Percentiles rank a stretch among this genome's conserved stretches.
Conservation (phyloP, 2,329 filamentous ascomycete genomes). For the Phialophora verrucosa region DNA sequence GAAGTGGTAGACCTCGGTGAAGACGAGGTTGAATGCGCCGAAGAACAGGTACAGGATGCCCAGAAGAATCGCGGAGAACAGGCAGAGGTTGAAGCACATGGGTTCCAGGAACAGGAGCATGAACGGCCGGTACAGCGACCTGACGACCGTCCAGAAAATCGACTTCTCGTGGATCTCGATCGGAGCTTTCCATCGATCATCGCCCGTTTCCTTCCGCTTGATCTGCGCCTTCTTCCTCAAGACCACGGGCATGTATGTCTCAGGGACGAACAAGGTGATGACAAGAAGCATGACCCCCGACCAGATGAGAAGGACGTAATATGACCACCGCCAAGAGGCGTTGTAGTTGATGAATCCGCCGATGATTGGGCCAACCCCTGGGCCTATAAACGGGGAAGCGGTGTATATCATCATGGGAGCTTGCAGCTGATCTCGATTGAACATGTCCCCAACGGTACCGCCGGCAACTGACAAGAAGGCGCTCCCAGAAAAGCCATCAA, state of each 20-base stretch:
- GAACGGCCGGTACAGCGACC: conserved; percentile 62
- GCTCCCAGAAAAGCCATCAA: conserved; percentile 59
- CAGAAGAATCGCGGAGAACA: conserved; percentile 51
- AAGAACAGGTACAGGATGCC: conserved; percentile 51
- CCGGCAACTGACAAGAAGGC: conserved; percentile 74
- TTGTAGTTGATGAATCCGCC: conserved; percentile 70
- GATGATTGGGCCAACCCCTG: conserved; percentile 36
- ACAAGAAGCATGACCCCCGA: conserved; percentile 62
- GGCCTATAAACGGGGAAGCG: conserved; percentile 68
- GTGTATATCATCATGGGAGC: conserved; percentile 79
- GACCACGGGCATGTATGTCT: conserved; percentile 78
- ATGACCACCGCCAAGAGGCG: conserved; percentile 74
- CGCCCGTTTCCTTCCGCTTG: conserved; percentile 71
- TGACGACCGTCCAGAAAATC: conserved; percentile 61
- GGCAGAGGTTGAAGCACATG: conserved; percentile 50
- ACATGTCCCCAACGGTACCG: conserved; percentile 75
- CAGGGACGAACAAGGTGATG: conserved; percentile 73
- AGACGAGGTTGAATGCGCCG: conserved; percentile 52
- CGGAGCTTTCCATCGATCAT: conserved; percentile 71
- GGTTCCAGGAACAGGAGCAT: conserved; percentile 49
- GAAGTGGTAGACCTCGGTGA: conserved; percentile 49
- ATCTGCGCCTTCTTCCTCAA: conserved; percentile 70
- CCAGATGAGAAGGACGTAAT: conserved; percentile 80
- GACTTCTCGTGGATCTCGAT: conserved; percentile 72
- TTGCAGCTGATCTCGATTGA: conserved; percentile 67